These are phyloP conservation scores for Pestalotiopsis fici DNA, from an alignment of 2,329 filamentous ascomycete species.

Conservation along the genomic window DNA sequence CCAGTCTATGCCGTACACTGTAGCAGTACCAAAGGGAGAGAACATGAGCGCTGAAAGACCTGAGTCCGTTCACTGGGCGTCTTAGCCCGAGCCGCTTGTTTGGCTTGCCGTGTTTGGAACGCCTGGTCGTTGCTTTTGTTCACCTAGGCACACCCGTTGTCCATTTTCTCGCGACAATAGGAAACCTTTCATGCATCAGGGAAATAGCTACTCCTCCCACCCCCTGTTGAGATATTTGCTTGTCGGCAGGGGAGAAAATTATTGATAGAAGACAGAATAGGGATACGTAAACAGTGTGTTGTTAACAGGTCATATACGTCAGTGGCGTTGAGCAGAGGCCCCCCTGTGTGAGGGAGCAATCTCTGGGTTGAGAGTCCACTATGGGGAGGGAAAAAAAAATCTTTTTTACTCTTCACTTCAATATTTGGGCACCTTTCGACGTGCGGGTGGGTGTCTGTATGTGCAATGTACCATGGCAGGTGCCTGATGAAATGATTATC, in stretches of 20 bases:
- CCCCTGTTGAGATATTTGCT: neutral
- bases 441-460: neutral
- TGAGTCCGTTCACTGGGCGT: neutral
- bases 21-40: neutral
- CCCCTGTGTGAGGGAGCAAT: neutral
- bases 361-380: neutral
- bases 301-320: neutral
- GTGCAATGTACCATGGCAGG: neutral
- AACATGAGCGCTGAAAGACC: neutral
- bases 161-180: neutral
- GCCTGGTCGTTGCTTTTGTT: neutral
- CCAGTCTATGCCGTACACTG: too few relatives aligned
- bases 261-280: neutral
- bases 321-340: neutral
- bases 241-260: neutral
- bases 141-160: neutral
- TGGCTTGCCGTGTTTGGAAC: neutral
- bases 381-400: neutral
- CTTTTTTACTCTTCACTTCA: neutral
- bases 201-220: neutral
- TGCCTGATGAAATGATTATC: neutral
- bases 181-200: too few relatives aligned
- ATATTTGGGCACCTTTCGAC: neutral
- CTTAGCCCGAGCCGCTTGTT: slow-evolving; percentile 1
- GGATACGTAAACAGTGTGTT: neutral